A percentile compares a stretch with the other conserved stretches of the same genome.
Conservation (phyloP, 352 stramenopile genomes). For the Pythium vanterpoolii region DNA sequence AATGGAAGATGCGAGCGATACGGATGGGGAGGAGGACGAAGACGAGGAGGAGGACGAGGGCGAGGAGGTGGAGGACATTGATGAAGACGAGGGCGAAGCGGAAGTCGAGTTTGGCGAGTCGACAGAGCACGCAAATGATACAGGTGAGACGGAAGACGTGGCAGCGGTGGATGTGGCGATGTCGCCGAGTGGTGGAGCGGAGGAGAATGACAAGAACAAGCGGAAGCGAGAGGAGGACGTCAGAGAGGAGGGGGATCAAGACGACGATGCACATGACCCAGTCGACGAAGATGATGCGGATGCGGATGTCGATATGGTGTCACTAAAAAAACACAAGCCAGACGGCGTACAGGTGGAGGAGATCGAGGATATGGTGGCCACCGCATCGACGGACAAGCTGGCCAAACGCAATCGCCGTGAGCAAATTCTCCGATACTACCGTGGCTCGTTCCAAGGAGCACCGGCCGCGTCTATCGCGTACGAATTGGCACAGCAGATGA, state of each 20-base stretch:
- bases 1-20: conserved; percentile 63
- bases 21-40: conserved; percentile 51
- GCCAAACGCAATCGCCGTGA: conserved; percentile 61
- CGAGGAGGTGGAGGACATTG: conserved; percentile 40
- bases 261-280: conserved; percentile 29
- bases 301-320: background rate
- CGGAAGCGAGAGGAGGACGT: conserved; percentile 34
- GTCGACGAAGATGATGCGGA: conserved; percentile 16
- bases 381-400: conserved; percentile 24
- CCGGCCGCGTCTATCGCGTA: conserved; percentile 77
- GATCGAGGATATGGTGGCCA: background rate
- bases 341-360: background rate
- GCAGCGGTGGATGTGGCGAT: conserved; percentile 11
- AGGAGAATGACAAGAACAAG: conserved; percentile 27
- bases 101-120: conserved; percentile 43
- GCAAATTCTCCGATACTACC: conserved; percentile 92
- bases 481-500: conserved; percentile 80
- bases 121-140: conserved; percentile 1
- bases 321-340: conserved; percentile 14
- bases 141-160: conserved; percentile 2
- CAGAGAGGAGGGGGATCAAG: conserved; percentile 25
- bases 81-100: conserved; percentile 41
- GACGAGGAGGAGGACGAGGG: conserved; percentile 59
- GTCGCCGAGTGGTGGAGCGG: background rate
- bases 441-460: conserved; percentile 85